Base-by-base conservation (phyloP, 768 basidiomycete species). In the Boletus vermiculosoides region DNA sequence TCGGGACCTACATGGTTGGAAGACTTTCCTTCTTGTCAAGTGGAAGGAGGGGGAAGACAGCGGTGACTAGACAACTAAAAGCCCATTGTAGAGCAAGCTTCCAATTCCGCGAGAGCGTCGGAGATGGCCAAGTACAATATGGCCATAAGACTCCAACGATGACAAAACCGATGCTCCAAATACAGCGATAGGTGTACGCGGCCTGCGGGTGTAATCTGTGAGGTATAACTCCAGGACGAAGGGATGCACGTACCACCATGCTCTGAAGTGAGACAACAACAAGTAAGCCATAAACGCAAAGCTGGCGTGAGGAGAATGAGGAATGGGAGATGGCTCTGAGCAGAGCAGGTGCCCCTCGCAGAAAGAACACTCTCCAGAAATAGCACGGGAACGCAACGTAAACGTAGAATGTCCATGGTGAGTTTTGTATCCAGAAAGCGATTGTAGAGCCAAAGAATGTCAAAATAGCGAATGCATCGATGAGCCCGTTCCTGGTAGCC, bases 351-450 rank as follows among this genome's bases (percentile, higher is more conserved):
- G 49, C 23, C n/a, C 70, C 73, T 37, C 50, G 59, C n/a, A 63
- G n/a, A 37, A 8, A 63, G 39, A 84, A 83, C 52, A 80, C 82
- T 33, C 77, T 76, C 89, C 89, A 91, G 69, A 93, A 93, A 72
- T 83, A 92, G 33, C 81, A 78, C 0, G 92, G 90, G 59, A 92
- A 92, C 5, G 79, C 67, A 36, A 85, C 78, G 64, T 94, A 94
- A 41, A 90, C 55, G 65, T 88, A 92, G 64, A 90, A 89, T 4
- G 84, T 83, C 80, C 78, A 82, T 0, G 90, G 87, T 0, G 85
- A 83, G 23, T 69, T 74, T 64, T 92, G 88, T n/a, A 85, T 42
- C 39, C 75, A 76, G 65, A 92, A 90, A 12, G 80, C 63, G 0
- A 50, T 55, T 74, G 80, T 84, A 52, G 80, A 83, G 16, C 55